A percentile compares a stretch with the other conserved stretches of the same genome.
Conservation (phyloP, 192 early-diverging fungal genomes). For the Coemansia sp. region DNA sequence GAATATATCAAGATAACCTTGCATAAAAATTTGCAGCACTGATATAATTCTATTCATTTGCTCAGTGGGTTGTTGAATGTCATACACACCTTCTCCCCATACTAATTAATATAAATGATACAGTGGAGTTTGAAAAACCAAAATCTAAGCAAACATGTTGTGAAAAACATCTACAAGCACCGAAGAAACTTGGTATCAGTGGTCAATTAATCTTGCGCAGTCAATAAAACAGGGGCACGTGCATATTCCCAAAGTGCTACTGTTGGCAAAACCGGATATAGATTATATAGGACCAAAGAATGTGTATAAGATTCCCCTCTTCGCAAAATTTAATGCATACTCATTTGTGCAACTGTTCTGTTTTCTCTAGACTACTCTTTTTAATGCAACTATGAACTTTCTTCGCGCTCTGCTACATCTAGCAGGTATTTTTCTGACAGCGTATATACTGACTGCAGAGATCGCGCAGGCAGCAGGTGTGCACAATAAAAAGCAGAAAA, state of each 20-base stretch:
- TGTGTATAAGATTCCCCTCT: background rate
- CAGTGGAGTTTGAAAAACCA: no score
- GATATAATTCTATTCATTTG: no score
- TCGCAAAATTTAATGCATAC: background rate
- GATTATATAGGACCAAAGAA: background rate
- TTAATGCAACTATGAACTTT: slow-evolving; percentile 6
- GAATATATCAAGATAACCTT: no score
- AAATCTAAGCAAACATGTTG: no score
- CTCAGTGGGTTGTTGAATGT: no score
- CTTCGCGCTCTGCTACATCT: slow-evolving; percentile 4
- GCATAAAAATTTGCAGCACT: no score
- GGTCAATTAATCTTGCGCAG: no score
- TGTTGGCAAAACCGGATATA: background rate
- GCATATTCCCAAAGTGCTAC: background rate
- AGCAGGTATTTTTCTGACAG: background rate
- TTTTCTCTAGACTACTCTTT: background rate
- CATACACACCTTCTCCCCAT: no score
- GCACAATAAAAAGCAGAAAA: background rate
- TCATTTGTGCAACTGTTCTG: background rate
- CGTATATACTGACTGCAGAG: background rate
- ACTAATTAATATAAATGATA: no score
- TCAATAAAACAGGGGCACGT: background rate
- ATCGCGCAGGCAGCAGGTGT: background rate
- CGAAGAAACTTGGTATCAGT: no score
- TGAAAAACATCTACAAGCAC: no score